Evolutionary conservation across 2,329 filamentous ascomycete species (phyloP).

Genomic region (Ilyonectria robusta): DNA sequence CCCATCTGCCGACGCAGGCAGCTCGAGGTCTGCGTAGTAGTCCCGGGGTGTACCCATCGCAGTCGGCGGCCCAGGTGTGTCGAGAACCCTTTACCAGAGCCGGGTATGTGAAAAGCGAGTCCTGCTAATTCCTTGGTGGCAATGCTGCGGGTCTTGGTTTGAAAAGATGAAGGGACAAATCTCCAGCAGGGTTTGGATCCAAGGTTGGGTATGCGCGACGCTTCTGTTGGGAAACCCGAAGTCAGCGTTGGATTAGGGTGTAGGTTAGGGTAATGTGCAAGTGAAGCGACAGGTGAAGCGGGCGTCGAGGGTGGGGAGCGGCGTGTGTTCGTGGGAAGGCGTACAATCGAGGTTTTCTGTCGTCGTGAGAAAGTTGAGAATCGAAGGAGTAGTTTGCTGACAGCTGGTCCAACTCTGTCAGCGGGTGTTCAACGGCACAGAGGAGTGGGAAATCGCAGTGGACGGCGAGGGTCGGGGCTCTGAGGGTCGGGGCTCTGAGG

Average conservation of each 20-base stretch:
- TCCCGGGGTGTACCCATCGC: slow-evolving; percentile 69
- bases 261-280: not conserved
- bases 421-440: not conserved
- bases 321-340: not conserved
- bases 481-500: slow-evolving; percentile 10
- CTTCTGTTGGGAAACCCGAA: slow-evolving; percentile 5
- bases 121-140: not conserved
- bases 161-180: not conserved
- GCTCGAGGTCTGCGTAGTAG: slow-evolving; percentile 88
- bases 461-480: slow-evolving; percentile 19
- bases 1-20: slow-evolving; percentile 76
- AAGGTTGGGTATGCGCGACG: slow-evolving; percentile 3
- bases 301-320: not conserved
- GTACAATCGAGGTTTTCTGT: slow-evolving; percentile 9
- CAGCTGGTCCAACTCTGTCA: not conserved
- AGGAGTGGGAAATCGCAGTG: not conserved
- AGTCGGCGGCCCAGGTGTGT: slow-evolving; percentile 28
- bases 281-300: not conserved
- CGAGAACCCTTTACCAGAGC: slow-evolving; percentile 16
- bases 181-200: not conserved
- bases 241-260: slow-evolving; percentile 29
- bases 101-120: slow-evolving; percentile 17
- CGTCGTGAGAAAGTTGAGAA: not conserved
- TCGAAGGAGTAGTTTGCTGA: not conserved
- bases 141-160: slow-evolving; percentile 1